Conservation (phyloP, 2,329 filamentous ascomycete species). For the Chaetomium globosum region DNA sequence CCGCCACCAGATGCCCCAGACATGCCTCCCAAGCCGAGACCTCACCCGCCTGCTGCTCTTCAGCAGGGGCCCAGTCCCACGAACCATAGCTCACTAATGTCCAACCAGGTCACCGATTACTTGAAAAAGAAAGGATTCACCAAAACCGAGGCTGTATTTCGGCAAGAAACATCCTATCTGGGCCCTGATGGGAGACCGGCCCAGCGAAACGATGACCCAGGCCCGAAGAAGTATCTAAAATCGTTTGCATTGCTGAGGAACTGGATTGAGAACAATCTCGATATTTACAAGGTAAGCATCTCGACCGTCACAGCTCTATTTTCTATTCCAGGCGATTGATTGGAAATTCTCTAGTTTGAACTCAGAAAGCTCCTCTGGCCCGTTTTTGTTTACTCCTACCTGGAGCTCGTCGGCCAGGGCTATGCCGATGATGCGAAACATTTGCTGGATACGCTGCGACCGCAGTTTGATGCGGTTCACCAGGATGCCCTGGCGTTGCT, state of each 20-base stretch:
- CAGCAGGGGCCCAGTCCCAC: not conserved
- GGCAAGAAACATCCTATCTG: slow-evolving; percentile 83
- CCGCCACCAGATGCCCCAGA: not conserved
- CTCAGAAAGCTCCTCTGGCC: slow-evolving; percentile 88
- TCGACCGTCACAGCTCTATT: not conserved
- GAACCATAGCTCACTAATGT: slow-evolving; percentile 15
- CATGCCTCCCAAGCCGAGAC: not conserved
- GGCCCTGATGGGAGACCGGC: slow-evolving; percentile 80
- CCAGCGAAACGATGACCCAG: slow-evolving; percentile 64
- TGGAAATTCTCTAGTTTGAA: slow-evolving; percentile 66
- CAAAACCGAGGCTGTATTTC: slow-evolving; percentile 86
- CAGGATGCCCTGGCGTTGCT: slow-evolving; percentile 77
- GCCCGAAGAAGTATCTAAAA: slow-evolving; percentile 75
- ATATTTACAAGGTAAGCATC: slow-evolving; percentile 79
- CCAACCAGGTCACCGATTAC: slow-evolving; percentile 78
- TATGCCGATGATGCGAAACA: slow-evolving; percentile 71
- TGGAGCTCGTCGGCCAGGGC: slow-evolving; percentile 74
- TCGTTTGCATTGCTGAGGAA: slow-evolving; percentile 73
- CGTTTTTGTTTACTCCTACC: slow-evolving; percentile 87
- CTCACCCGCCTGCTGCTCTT: not conserved
- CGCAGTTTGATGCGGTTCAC: slow-evolving; percentile 74
- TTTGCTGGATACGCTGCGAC: slow-evolving; percentile 70
- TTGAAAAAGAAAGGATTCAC: slow-evolving; percentile 93
- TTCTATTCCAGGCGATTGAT: not conserved
- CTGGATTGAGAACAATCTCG: slow-evolving; percentile 90